Base-by-base conservation (phyloP, 139 green algal species). In the Chlorella vulgaris region DNA sequence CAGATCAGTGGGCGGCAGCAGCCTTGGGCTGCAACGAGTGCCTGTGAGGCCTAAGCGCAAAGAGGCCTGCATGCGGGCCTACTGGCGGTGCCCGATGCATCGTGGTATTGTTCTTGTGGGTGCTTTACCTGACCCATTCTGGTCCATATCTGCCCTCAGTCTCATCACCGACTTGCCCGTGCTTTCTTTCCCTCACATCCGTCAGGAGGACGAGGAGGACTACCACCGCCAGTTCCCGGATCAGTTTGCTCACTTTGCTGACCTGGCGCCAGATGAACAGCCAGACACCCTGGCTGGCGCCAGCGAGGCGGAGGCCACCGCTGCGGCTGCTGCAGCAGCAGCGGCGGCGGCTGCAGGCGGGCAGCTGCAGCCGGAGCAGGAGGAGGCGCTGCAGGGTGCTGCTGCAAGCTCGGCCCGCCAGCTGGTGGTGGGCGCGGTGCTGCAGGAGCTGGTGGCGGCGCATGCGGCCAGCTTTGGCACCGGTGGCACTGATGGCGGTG, bases 141-240 rank as follows among this genome's bases (percentile, higher is more conserved):
- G n/a, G n/a, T n/a, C n/a, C n/a, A n/a, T n/a, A n/a, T n/a, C n/a
- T n/a, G 3, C 29, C 13, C 33, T 33, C n/a, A 3, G 22, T 47
- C 40, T 42, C 55, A 35, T 35, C 74, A 18, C 61, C 29, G 26
- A 18, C 10, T 68, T 38, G 33, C 26, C 62, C 15, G 28, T 29
- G 21, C 62, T 28, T 24, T 15, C 10, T 39, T 21, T 36, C 47
- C 47, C 47, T 24, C 47, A 63, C 82, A n/a, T n/a, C n/a, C n/a
- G n/a, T n/a, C n/a, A 93, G 88, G 92, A 95, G 78, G 93, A 94
- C 70, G 88, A 90, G 31, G 92, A 69, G 8, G 87, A 89, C 53
- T 97, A 93, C 86, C 81, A 90, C 65, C 40, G 38, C 3, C 38
- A 74, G 28, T 96, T 92, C 78, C 95, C 92, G 3, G 88, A 97